These are phyloP conservation scores for Cercospora sp. DNA, from an alignment of 2,329 filamentous ascomycete species.

Conservation along the genomic window DNA sequence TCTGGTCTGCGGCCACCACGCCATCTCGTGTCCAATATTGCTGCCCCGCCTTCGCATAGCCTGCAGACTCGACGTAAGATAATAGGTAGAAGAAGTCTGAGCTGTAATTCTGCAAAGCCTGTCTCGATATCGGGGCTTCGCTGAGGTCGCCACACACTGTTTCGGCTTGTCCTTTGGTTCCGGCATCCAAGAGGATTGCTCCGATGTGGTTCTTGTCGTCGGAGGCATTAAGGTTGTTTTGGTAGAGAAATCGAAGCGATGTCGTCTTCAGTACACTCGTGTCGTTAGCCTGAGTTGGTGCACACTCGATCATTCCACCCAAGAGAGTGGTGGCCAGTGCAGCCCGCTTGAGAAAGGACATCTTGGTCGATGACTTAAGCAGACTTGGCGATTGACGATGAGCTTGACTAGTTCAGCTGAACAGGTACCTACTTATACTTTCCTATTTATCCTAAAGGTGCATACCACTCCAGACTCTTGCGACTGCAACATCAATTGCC, in stretches of 20 bases:
- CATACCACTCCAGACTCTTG: background rate
- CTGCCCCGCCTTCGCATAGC: constrained; percentile 40
- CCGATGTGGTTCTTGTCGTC: constrained; percentile 56
- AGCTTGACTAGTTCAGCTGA: background rate
- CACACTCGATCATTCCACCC: background rate
- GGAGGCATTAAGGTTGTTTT: constrained; percentile 56
- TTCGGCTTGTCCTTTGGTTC: constrained; percentile 41
- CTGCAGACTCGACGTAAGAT: constrained; percentile 48
- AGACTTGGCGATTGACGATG: background rate
- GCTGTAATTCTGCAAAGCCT: constrained; percentile 45
- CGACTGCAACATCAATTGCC: background rate
- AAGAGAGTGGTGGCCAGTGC: background rate
- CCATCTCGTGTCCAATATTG: constrained; percentile 48
- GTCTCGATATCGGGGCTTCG: constrained; percentile 50
- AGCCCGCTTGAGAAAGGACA: background rate
- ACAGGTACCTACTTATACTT: background rate
- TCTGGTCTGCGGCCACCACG: constrained; percentile 39
- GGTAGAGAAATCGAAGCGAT: constrained; percentile 46
- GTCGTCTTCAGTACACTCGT: background rate
- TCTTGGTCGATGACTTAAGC: background rate
- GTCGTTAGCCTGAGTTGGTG: background rate
- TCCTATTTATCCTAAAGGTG: background rate
- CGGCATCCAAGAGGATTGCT: constrained; percentile 52
- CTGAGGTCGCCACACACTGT: constrained; percentile 50
- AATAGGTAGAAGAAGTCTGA: constrained; percentile 50